phyloP scores from a whole-genome alignment of 2,329 filamentous ascomycete genomes.

The Metarhizium robertsii region DNA sequence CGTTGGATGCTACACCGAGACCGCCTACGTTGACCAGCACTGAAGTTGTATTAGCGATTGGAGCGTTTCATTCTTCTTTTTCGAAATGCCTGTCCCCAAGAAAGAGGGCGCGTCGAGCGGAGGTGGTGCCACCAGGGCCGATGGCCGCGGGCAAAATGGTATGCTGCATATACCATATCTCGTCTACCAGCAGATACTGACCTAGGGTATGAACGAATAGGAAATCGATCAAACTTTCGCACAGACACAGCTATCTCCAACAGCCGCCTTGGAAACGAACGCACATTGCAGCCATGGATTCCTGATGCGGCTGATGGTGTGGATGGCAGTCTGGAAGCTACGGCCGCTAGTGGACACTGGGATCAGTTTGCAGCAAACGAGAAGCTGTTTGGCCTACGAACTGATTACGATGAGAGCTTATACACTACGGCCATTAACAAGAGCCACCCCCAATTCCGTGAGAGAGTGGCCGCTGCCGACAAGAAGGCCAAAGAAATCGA shows the following conservation, averaged over 20 bases:
- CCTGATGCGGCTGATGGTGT: slow-evolving; percentile 51
- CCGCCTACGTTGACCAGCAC: neutral
- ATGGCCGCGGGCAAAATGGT: slow-evolving; percentile 28
- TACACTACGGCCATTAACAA: slow-evolving; percentile 91
- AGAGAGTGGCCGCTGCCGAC: slow-evolving; percentile 69
- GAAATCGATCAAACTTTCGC: slow-evolving; percentile 60
- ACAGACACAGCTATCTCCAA: slow-evolving; percentile 87
- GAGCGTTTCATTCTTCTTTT: slow-evolving; percentile 9
- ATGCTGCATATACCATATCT: neutral
- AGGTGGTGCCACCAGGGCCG: slow-evolving; percentile 19
- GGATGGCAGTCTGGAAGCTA: slow-evolving; percentile 63
- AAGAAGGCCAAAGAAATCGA: slow-evolving; percentile 87
- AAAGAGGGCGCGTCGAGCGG: slow-evolving; percentile 26
- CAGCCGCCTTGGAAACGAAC: slow-evolving; percentile 57
- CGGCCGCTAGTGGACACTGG: slow-evolving; percentile 51
- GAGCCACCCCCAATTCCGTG: slow-evolving; percentile 70
- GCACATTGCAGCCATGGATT: slow-evolving; percentile 74
- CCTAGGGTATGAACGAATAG: slow-evolving; percentile 29
- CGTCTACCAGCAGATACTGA: neutral
- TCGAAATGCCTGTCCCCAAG: slow-evolving; percentile 28
- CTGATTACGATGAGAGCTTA: slow-evolving; percentile 86
- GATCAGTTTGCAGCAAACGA: slow-evolving; percentile 93
- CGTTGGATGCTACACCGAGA: slow-evolving; percentile 1
- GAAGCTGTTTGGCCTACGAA: slow-evolving; percentile 75
- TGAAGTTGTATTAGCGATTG: slow-evolving; percentile 13